Evolutionary conservation across 306 rosid species (phyloP), one percentile per base, ranked within the genome.

Genomic region (Rubus parviflorus): DNA sequence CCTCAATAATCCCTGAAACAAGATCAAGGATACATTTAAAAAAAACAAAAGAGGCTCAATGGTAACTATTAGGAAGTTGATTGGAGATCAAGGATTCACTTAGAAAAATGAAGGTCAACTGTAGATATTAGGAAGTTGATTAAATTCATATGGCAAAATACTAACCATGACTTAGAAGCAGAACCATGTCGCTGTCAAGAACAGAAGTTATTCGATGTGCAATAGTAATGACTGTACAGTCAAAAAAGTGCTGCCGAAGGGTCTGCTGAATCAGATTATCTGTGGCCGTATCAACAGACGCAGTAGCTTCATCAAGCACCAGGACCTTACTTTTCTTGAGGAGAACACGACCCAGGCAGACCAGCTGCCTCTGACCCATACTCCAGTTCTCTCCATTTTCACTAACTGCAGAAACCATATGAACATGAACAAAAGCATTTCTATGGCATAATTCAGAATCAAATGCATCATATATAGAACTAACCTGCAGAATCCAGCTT

Each of bases 351-450:
- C 98, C 96, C 25, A 91, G 92, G 90, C 98, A 91, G 17, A 93
- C 97, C 77, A 91, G 82, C 58, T 93, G 93, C 86, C 96, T 91
- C 88, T 91, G 97, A 66, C 97, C 98, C 97, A 93, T 87, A 73
- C 98, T 91, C 98, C 97, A 93, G 57, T 93, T 93, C 77, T 93
- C 97, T 80, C 97, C 97, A 46, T 88, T 93, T 86, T 93, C 97
- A 2, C 48, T 75, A 56, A 93, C 97, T 93, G 73, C 72, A 86
- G 1, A 51, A 81, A 30, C 82, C 52, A 64, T 30, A 62, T 52
- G 9, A 17, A 74, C 52, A 69, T 63, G 51, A 77, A 78, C 70
- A 79, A 62, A 62, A 63, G 8, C 56, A 30, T 51, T 70, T 37
- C 56, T 43, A 20, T 42, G 68, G 48, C 68, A 4, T 3, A 80